Conservation (phyloP, 306 rosid species). For the Chamaecrista fasciculata region DNA sequence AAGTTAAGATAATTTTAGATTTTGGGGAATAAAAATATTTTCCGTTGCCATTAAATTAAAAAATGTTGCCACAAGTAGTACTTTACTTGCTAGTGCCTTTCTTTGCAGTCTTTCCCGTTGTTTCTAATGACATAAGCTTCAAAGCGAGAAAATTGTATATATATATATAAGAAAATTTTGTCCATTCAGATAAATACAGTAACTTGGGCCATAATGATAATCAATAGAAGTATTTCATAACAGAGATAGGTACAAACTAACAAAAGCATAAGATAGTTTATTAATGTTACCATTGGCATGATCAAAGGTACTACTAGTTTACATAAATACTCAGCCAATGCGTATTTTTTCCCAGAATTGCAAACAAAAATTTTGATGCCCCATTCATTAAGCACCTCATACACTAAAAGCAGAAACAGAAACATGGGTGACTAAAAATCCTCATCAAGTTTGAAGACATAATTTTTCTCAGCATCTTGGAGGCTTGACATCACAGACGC, state of each 20-base stretch:
- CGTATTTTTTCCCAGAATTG: no score
- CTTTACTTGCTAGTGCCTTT: no score
- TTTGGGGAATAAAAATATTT: no score
- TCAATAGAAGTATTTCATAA: slow-evolving; percentile 8
- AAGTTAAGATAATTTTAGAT: no score
- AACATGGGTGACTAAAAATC: slow-evolving; percentile 51
- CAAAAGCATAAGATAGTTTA: no score
- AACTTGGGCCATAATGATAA: not conserved
- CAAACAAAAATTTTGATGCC: slow-evolving; percentile 31
- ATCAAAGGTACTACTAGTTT: slow-evolving; percentile 21
- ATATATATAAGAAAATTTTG: not conserved
- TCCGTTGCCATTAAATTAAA: no score
- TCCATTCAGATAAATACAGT: not conserved
- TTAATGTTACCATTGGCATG: slow-evolving; percentile 20
- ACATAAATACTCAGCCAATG: not conserved
- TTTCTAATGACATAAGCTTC: not conserved
- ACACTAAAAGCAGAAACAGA: slow-evolving; percentile 17
- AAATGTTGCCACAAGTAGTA: no score
- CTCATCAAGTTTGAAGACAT: slow-evolving; percentile 74
- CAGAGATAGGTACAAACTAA: slow-evolving; percentile 1
- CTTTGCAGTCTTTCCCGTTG: no score
- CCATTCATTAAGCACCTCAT: slow-evolving; percentile 25
- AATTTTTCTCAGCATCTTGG: slow-evolving; percentile 68
- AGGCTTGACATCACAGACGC: slow-evolving; percentile 93
- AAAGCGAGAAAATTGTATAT: not conserved